Conservation (phyloP, 306 rosid species). For the Quercus bicolor region DNA sequence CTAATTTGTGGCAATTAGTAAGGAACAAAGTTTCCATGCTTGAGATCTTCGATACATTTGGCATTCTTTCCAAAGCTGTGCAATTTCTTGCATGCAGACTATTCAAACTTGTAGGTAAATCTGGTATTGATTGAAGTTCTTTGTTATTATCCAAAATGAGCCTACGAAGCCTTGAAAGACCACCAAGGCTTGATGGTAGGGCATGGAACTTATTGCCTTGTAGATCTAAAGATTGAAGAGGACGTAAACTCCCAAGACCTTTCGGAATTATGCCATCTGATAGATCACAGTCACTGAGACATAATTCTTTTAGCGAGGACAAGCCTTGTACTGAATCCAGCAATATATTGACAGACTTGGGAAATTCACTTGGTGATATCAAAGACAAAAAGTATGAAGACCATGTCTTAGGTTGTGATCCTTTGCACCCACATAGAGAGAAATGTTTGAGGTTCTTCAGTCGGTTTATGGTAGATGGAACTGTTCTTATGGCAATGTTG, state of each 20-base stretch:
- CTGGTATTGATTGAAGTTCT: not conserved
- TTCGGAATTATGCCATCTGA: not conserved
- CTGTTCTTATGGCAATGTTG: constrained; percentile 24
- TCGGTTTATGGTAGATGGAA: constrained; percentile 22
- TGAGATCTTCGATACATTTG: constrained; percentile 16
- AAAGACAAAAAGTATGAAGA: too few species aligned
- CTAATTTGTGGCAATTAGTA: constrained; percentile 10
- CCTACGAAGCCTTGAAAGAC: not conserved
- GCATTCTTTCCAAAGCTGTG: constrained; percentile 1
- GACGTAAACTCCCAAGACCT: not conserved
- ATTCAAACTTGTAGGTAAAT: too few species aligned
- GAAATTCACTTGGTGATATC: too few species aligned
- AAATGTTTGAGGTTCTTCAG: constrained; percentile 23
- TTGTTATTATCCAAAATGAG: not conserved
- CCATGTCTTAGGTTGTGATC: not conserved
- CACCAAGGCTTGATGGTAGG: not conserved
- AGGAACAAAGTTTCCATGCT: not conserved
- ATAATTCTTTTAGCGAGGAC: not conserved
- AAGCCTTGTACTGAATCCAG: constrained; percentile 19
- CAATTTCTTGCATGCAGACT: not conserved
- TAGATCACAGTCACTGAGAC: constrained; percentile 4
- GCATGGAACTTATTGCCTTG: not conserved
- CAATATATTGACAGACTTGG: not conserved
- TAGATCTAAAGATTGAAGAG: not conserved
- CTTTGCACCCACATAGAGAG: constrained; percentile 34